Evolutionary conservation across 1,284 basidiomycete species (phyloP).

Genomic region (Anthracocystis walkeri): DNA sequence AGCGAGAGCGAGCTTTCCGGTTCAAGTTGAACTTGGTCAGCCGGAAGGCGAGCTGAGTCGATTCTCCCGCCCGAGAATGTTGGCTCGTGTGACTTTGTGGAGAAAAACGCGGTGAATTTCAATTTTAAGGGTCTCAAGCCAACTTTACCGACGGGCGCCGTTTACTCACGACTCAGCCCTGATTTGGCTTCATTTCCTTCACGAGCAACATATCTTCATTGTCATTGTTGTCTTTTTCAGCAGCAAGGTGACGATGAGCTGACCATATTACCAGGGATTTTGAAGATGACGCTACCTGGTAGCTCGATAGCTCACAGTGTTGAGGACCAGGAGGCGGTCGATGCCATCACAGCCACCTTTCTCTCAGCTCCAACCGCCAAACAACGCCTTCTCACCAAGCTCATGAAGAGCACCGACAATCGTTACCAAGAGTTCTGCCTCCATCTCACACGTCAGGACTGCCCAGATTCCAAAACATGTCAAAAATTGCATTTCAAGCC

Average conservation of each 20-base stretch:
- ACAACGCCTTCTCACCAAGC: conserved; percentile 51
- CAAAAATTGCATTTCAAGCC: conserved; percentile 60
- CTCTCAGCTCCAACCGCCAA: conserved; percentile 62
- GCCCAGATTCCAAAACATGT: conserved; percentile 29
- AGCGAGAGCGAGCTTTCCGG: conserved; percentile 14
- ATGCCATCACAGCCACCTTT: conserved; percentile 49
- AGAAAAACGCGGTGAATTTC: conserved; percentile 13
- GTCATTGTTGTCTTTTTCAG: not conserved
- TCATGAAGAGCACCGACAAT: conserved; percentile 59
- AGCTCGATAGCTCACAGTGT: not conserved
- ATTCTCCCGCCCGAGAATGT: conserved; percentile 25
- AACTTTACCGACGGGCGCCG: too few relatives aligned
- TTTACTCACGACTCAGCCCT: not conserved
- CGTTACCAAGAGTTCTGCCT: conserved; percentile 58
- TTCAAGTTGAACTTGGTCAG: conserved; percentile 17
- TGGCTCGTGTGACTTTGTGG: conserved; percentile 19
- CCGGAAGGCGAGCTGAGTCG: conserved; percentile 15
- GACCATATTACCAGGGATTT: too few relatives aligned
- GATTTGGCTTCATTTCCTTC: not conserved
- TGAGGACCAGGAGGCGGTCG: conserved; percentile 23
- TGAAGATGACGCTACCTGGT: not conserved
- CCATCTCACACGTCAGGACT: conserved; percentile 59
- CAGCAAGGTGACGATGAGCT: not conserved
- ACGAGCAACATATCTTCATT: not conserved
- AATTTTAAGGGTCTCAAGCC: too few relatives aligned